Percentiles rank a stretch among this genome's conserved stretches.
Evolutionary conservation across 2,329 filamentous ascomycete species (phyloP).

Genomic region (Penicillium crustosum): DNA sequence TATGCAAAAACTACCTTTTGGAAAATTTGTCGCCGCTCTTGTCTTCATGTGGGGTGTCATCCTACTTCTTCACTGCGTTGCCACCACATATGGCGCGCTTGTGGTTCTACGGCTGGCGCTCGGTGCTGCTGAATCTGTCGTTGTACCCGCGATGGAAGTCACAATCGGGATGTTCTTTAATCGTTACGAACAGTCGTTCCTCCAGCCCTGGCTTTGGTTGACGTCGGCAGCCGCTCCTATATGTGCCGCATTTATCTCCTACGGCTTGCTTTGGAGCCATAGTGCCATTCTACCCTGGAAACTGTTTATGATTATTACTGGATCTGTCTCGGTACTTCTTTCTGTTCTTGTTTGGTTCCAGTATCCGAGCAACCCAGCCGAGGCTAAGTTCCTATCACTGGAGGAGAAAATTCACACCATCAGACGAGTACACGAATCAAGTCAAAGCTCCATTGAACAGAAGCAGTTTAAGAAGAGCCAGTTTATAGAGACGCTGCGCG

Average conservation of each 20-base stretch:
- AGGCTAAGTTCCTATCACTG: slow-evolving; percentile 15
- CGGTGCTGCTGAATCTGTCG: slow-evolving; percentile 37
- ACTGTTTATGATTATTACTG: slow-evolving; percentile 40
- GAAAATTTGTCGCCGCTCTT: slow-evolving; percentile 34
- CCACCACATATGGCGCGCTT: slow-evolving; percentile 35
- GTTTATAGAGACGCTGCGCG: slow-evolving; percentile 14
- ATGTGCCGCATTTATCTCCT: slow-evolving; percentile 41
- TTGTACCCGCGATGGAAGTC: slow-evolving; percentile 46
- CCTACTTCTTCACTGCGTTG: slow-evolving; percentile 43
- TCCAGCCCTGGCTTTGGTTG: slow-evolving; percentile 54
- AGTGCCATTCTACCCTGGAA: slow-evolving; percentile 13
- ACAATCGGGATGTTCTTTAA: slow-evolving; percentile 50
- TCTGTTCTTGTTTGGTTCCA: slow-evolving; percentile 18
- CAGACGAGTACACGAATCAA: slow-evolving; percentile 17
- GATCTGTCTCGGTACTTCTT: slow-evolving; percentile 37
- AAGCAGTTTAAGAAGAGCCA: slow-evolving; percentile 21
- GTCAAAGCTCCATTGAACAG: slow-evolving; percentile 21
- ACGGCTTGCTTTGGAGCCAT: slow-evolving; percentile 41
- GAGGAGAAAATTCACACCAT: slow-evolving; percentile 18
- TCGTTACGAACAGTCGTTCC: slow-evolving; percentile 46
- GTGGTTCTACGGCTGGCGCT: slow-evolving; percentile 40
- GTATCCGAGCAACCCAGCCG: slow-evolving; percentile 18
- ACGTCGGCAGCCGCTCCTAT: slow-evolving; percentile 32
- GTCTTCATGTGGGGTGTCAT: slow-evolving; percentile 39
- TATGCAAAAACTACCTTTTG: slow-evolving; percentile 43